A percentile compares a stretch with the other conserved stretches of the same genome.
These are phyloP conservation scores for Komagataella kurtzmanii DNA, from an alignment of 805 yeast genomes.

Conservation along the genomic window DNA sequence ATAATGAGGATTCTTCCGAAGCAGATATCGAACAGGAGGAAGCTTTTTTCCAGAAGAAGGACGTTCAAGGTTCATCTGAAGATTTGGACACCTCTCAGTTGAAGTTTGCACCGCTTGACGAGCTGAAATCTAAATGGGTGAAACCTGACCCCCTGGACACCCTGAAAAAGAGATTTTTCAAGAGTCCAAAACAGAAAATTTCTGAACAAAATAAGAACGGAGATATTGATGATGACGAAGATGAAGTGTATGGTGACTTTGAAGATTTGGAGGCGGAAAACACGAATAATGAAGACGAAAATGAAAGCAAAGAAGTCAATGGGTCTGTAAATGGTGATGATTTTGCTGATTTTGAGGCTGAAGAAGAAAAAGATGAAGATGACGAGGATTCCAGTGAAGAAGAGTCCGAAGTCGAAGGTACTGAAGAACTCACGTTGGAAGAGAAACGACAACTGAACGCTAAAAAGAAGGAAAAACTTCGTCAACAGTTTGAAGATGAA, in stretches of 20 bases:
- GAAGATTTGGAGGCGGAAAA: conserved; percentile 14
- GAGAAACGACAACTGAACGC: conserved; percentile 75
- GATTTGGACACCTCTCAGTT: conserved; percentile 26
- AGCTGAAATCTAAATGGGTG: conserved; percentile 30
- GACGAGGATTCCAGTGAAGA: conserved; percentile 25
- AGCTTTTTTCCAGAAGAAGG: conserved; percentile 43
- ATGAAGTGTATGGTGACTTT: conserved; percentile 34
- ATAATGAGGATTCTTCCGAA: conserved; percentile 20
- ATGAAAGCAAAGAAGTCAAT: conserved; percentile 22
- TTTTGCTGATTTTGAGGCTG: conserved; percentile 42
- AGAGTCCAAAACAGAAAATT: conserved; percentile 29
- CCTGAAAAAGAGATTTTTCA: conserved; percentile 2
- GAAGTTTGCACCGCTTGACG: conserved; percentile 24
- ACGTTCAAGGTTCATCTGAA: conserved; percentile 15
- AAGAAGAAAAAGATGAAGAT: conserved; percentile 26
- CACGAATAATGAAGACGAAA: conserved; percentile 6
- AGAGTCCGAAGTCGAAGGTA: conserved; percentile 26
- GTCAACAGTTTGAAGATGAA: conserved; percentile 81
- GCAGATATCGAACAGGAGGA: conserved; percentile 31
- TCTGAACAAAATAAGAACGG: conserved; percentile 13
- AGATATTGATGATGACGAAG: conserved; percentile 28
- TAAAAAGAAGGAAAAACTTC: conserved; percentile 75
- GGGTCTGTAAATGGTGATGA: conserved; percentile 26
- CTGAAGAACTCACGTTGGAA: conserved; percentile 39
- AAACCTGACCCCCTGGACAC: neutral